Percentiles rank a stretch among this genome's conserved stretches.
Conservation (phyloP, 2,329 filamentous ascomycete genomes). For the Colletotrichum horii region DNA sequence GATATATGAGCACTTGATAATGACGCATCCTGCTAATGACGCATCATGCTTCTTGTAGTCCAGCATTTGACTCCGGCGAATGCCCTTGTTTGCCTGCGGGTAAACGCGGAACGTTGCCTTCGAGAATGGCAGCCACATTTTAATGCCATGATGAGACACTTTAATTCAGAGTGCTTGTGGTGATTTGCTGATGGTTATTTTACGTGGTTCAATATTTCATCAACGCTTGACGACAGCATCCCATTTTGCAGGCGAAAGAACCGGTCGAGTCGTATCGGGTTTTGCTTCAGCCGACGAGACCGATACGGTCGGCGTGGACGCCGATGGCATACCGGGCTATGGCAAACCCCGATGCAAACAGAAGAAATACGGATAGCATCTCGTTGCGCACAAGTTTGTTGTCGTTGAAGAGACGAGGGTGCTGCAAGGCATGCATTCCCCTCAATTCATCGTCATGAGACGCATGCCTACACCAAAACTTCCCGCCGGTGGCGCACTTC, state of each 20-base stretch:
- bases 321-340: background rate
- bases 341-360: background rate
- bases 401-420: background rate
- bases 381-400: background rate
- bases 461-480: background rate
- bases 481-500: background rate
- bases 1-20: background rate
- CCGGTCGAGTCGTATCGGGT: background rate
- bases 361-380: background rate
- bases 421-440: background rate
- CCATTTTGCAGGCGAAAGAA: background rate
- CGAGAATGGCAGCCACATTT: constrained; percentile 88
- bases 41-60: background rate
- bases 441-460: background rate
- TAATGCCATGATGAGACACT: constrained; percentile 61
- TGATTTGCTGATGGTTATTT: background rate
- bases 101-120: constrained; percentile 44
- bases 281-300: background rate
- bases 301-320: too few species aligned
- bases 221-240: background rate
- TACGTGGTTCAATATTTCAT: background rate
- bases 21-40: too few species aligned
- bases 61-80: background rate
- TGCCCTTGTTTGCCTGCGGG: background rate
- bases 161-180: background rate